Evolutionary conservation across 2,329 filamentous ascomycete genomes (phyloP).

Genomic region (Fusarium redolens): DNA sequence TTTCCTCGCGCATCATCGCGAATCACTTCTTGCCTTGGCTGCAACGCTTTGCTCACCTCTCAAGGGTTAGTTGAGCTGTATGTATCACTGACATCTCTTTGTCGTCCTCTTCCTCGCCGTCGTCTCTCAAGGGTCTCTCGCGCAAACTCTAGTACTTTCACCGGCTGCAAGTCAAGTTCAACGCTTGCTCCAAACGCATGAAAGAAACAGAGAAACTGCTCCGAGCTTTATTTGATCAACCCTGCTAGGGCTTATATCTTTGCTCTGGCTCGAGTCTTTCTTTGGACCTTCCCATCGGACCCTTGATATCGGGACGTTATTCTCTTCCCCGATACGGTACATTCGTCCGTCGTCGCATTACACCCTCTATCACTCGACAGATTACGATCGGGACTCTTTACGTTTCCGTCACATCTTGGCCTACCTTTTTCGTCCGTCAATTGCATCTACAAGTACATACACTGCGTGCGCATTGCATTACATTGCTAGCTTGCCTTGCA

Average conservation of each 20-base stretch:
- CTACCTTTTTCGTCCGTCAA: neutral
- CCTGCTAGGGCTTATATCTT: constrained; percentile 16
- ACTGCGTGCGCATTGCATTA: constrained; percentile 7
- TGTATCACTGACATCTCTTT: constrained; percentile 9
- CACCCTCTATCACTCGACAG: constrained; percentile 21
- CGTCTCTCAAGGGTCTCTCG: constrained; percentile 1
- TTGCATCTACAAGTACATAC: constrained; percentile 9
- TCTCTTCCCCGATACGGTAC: constrained; percentile 37
- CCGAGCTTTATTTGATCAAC: constrained; percentile 4
- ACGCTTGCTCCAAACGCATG: neutral
- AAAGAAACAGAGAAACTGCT: constrained; percentile 4
- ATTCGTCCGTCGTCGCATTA: constrained; percentile 38
- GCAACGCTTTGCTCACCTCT: constrained; percentile 13
- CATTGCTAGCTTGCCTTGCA: constrained; percentile 31
- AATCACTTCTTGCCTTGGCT: constrained; percentile 5
- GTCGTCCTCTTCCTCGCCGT: neutral
- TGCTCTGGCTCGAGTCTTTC: constrained; percentile 1
- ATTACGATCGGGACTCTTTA: constrained; percentile 29
- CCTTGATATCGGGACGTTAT: constrained; percentile 26
- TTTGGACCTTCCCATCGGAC: constrained; percentile 7
- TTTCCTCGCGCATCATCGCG: constrained; percentile 13
- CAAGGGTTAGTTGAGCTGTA: constrained; percentile 19
- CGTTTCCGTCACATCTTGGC: constrained; percentile 25
- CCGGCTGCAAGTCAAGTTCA: neutral
- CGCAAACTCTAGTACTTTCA: constrained; percentile 6